A percentile compares a stretch with the other conserved stretches of the same genome.
These are phyloP conservation scores for Globisporangium apiculatum DNA, from an alignment of 352 stramenopile genomes.

Conservation along the genomic window DNA sequence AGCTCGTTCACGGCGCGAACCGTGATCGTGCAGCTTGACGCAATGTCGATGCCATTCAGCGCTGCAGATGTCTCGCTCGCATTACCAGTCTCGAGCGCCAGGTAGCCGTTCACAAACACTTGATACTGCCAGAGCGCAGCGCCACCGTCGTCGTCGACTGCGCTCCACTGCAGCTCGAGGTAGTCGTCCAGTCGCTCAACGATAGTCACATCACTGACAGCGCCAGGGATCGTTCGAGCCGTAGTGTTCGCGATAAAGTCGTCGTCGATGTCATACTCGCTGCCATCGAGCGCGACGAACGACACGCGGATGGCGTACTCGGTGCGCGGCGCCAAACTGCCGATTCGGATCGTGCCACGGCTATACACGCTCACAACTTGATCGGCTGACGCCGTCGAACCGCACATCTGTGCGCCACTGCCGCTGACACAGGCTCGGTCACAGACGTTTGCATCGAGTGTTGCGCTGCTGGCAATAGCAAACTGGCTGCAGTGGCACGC, in stretches of 20 bases:
- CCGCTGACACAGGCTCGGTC: conserved; percentile 16
- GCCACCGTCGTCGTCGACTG: conserved; percentile 34
- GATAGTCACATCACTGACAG: conserved; percentile 20
- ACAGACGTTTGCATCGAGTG: conserved; percentile 10
- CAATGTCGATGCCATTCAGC: conserved; percentile 11
- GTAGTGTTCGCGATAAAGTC: conserved; percentile 24
- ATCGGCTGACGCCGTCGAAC: conserved; percentile 7
- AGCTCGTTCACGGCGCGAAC: conserved; percentile 33
- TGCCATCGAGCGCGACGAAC: conserved; percentile 17
- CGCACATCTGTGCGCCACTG: conserved; percentile 8
- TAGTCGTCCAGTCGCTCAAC: conserved; percentile 19
- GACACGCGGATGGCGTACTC: conserved; percentile 31
- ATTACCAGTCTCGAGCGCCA: conserved; percentile 14
- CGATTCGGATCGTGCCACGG: conserved; percentile 25
- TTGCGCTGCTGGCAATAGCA: not conserved
- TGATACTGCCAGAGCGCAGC: conserved; percentile 26
- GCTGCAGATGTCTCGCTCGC: conserved; percentile 18
- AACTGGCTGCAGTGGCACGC: conserved; percentile 35
- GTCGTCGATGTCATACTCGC: conserved; percentile 27
- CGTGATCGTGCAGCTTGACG: conserved; percentile 14
- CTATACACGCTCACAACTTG: conserved; percentile 24
- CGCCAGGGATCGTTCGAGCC: conserved; percentile 24
- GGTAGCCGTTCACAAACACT: conserved; percentile 37
- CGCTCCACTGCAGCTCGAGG: conserved; percentile 42
- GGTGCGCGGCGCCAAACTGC: conserved; percentile 18